A percentile compares a stretch with the other conserved stretches of the same genome.
phyloP scores from a whole-genome alignment of 768 basidiomycete genomes.

The Leccinum uliginosum region DNA sequence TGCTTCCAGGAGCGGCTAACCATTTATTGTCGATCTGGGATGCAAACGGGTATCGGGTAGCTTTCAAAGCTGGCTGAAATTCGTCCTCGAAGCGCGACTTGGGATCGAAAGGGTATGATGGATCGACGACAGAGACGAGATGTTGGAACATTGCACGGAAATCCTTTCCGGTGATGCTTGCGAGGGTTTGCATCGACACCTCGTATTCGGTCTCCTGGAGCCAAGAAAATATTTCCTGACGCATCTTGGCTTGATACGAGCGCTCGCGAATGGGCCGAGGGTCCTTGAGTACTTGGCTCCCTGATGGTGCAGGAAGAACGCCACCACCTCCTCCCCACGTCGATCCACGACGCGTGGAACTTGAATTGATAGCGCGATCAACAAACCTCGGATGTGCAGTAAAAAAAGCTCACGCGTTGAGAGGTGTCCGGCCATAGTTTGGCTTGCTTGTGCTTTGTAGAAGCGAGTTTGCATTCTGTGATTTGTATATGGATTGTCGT shows the following conservation, averaged over 20 bases:
- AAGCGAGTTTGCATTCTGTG: conserved; percentile 65
- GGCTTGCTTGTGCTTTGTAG: conserved; percentile 67
- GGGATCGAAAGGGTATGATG: conserved; percentile 54
- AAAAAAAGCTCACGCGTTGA: conserved; percentile 56
- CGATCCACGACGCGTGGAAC: conserved; percentile 74
- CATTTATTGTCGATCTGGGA: conserved; percentile 80
- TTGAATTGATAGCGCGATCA: conserved; percentile 18
- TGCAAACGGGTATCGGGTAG: conserved; percentile 77
- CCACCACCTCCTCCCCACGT: conserved; percentile 54
- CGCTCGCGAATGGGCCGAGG: conserved; percentile 73
- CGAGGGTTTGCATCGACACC: conserved; percentile 61
- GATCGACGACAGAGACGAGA: conserved; percentile 68
- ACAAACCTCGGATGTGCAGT: not conserved
- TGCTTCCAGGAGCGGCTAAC: conserved; percentile 81
- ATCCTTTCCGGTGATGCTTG: conserved; percentile 80
- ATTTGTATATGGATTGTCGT: conserved; percentile 64
- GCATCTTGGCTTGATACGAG: conserved; percentile 68
- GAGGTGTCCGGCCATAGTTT: conserved; percentile 68
- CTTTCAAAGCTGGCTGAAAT: conserved; percentile 68
- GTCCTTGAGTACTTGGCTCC: conserved; percentile 63
- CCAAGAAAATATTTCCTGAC: conserved; percentile 72
- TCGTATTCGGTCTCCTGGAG: conserved; percentile 63
- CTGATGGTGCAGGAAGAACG: conserved; percentile 41
- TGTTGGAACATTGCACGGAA: conserved; percentile 83
- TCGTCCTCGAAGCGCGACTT: conserved; percentile 74